phyloP scores from a whole-genome alignment of 768 basidiomycete genomes.

The Boletus rex-veris region DNA sequence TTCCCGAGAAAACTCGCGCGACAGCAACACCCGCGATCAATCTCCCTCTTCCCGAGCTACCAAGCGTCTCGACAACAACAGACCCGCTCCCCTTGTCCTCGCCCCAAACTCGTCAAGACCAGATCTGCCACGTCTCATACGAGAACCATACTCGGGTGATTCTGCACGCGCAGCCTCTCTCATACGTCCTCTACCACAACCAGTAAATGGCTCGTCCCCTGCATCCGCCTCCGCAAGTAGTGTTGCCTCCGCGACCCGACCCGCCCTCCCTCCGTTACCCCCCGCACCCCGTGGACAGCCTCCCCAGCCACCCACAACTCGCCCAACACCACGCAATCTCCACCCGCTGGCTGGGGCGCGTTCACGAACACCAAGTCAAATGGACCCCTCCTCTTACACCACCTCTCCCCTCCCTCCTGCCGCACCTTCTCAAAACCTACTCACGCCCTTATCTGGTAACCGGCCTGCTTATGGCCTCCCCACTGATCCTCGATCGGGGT shows the following conservation, averaged over 20 bases:
- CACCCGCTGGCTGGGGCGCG: slow-evolving; percentile 35
- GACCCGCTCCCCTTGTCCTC: slow-evolving; percentile 83
- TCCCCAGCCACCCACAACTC: slow-evolving; percentile 41
- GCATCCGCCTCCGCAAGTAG: slow-evolving; percentile 28
- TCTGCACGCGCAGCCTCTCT: slow-evolving; percentile 36
- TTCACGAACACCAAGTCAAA: slow-evolving; percentile 53
- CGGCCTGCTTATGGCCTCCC: slow-evolving; percentile 54
- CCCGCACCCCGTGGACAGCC: slow-evolving; percentile 69
- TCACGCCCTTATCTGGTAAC: slow-evolving; percentile 36
- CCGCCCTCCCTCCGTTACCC: slow-evolving; percentile 62
- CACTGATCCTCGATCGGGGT: slow-evolving; percentile 56
- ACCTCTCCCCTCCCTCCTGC: slow-evolving; percentile 40
- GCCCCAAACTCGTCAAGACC: slow-evolving; percentile 48
- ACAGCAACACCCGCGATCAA: slow-evolving; percentile 14
- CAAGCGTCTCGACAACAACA: slow-evolving; percentile 54
- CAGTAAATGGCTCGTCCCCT: slow-evolving; percentile 15
- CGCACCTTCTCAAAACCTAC: slow-evolving; percentile 31
- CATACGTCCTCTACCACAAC: slow-evolving; percentile 33
- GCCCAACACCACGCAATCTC: slow-evolving; percentile 30
- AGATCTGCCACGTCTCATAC: slow-evolving; percentile 71
- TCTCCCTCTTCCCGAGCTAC: slow-evolving; percentile 33
- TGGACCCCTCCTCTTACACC: slow-evolving; percentile 47
- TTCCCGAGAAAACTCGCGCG: slow-evolving; percentile 24
- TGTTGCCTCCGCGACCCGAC: slow-evolving; percentile 34
- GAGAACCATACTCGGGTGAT: slow-evolving; percentile 56